These are phyloP conservation scores for Galium porrigens DNA, from an alignment of 305 asterid genomes.

Conservation along the genomic window DNA sequence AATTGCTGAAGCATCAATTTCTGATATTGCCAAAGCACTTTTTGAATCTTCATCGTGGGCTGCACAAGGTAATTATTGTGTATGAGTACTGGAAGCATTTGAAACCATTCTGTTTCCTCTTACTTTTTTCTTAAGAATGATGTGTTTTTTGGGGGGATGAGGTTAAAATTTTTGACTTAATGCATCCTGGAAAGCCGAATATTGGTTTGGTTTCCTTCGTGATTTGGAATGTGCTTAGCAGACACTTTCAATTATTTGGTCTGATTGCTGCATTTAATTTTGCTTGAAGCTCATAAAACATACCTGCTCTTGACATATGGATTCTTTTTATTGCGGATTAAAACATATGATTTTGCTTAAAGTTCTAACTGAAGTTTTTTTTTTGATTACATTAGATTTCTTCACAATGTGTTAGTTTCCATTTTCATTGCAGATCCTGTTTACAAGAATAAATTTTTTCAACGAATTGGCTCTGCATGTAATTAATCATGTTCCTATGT, in stretches of 20 bases:
- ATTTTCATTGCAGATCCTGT: not conserved
- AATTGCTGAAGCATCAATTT: conserved; percentile 84
- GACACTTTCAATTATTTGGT: not conserved
- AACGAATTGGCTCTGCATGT: not conserved
- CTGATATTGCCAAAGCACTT: conserved; percentile 77
- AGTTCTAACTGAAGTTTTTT: not conserved
- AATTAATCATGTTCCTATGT: not conserved
- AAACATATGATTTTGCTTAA: not conserved
- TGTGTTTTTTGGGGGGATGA: not conserved
- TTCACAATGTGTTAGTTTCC: not conserved
- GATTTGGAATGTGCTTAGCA: not conserved
- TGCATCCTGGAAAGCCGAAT: not conserved
- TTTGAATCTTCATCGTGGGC: conserved; percentile 86
- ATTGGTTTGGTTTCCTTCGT: not conserved
- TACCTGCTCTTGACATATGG: not conserved
- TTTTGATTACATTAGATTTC: not conserved
- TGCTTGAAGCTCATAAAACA: not conserved
- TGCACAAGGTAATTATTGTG: conserved; percentile 37
- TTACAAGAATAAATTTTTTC: not conserved
- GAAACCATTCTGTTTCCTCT: not conserved
- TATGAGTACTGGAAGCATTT: not conserved
- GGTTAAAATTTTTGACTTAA: not conserved
- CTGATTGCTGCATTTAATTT: not conserved
- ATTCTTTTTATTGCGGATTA: not conserved
- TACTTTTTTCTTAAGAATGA: conserved; percentile 5